phyloP scores from a whole-genome alignment of 805 yeast genomes.

The Spathaspora passalidarum region DNA sequence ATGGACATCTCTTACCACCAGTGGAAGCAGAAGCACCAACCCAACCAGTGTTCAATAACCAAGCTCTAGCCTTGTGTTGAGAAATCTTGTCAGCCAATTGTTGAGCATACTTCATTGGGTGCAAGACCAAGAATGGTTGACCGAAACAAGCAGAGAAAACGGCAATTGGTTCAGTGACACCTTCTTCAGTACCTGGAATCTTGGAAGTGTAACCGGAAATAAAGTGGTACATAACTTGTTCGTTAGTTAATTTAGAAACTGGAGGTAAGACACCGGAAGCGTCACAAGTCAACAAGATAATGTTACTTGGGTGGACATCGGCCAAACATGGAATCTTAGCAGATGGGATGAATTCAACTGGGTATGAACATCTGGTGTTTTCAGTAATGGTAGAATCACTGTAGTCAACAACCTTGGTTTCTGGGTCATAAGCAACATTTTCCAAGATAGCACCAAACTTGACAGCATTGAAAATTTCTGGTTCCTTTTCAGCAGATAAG shows the following conservation, averaged over 20 bases:
- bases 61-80: conserved; percentile 85
- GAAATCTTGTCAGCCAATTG: conserved; percentile 92
- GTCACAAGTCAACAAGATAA: conserved; percentile 90
- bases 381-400: conserved; percentile 80
- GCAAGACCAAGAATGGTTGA: conserved; percentile 96
- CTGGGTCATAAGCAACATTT: conserved; percentile 83
- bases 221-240: conserved; percentile 98
- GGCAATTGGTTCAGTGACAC: conserved; percentile 97
- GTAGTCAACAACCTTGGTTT: conserved; percentile 81
- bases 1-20: conserved; percentile 97
- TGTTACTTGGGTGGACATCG: conserved; percentile 86
- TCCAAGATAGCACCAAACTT: conserved; percentile 93
- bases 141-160: conserved; percentile 98
- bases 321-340: conserved; percentile 95
- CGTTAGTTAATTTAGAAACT: conserved; percentile 86
- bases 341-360: conserved; percentile 93
- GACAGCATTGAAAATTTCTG: conserved; percentile 94
- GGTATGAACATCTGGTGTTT: conserved; percentile 98
- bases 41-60: conserved; percentile 99
- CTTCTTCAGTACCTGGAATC: conserved; percentile 99
- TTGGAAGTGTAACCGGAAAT: conserved; percentile 98
- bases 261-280: conserved; percentile 98
- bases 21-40: conserved; percentile 87
- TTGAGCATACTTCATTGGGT: conserved; percentile 97
- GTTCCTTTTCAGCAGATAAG: conserved; percentile 87